Evolutionary conservation across 768 basidiomycete genomes (phyloP).

Genomic region (Leccinum sublutescens): DNA sequence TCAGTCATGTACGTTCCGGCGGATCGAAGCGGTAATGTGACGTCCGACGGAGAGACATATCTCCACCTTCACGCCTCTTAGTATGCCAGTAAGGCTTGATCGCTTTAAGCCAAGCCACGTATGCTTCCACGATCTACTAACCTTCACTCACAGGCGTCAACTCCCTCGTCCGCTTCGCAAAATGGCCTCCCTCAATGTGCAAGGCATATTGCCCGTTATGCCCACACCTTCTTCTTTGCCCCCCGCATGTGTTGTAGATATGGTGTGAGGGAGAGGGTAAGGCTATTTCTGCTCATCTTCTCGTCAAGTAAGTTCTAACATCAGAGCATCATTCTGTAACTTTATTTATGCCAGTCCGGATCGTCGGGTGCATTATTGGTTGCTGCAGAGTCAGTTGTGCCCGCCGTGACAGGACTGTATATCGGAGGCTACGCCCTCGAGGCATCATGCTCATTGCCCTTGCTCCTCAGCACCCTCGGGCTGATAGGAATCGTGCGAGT

Average conservation of each 20-base stretch:
- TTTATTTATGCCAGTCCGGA: conserved; percentile 42
- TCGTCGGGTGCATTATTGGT: conserved; percentile 56
- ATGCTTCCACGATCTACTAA: background rate
- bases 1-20: no score
- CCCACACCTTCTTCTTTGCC: conserved; percentile 48
- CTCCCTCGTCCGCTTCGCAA: conserved; percentile 1
- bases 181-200: conserved; percentile 36
- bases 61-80: no score
- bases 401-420: conserved; percentile 43
- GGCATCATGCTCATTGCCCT: conserved; percentile 37
- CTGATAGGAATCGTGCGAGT: conserved; percentile 37
- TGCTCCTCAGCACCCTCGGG: conserved; percentile 37
- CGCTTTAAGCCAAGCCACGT: no score
- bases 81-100: no score
- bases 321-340: background rate
- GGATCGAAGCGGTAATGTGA: no score
- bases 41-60: no score
- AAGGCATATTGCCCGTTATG: conserved; percentile 57
- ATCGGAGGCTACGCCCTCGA: conserved; percentile 50
- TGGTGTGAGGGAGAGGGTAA: conserved; percentile 60
- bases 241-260: conserved; percentile 48
- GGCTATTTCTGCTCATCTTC: conserved; percentile 62
- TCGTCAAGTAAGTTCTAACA: conserved; percentile 44
- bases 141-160: background rate
- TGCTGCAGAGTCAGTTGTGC: conserved; percentile 45